Conservation (phyloP, 1,139 yeast species). For the Suhomyces terraborum region DNA sequence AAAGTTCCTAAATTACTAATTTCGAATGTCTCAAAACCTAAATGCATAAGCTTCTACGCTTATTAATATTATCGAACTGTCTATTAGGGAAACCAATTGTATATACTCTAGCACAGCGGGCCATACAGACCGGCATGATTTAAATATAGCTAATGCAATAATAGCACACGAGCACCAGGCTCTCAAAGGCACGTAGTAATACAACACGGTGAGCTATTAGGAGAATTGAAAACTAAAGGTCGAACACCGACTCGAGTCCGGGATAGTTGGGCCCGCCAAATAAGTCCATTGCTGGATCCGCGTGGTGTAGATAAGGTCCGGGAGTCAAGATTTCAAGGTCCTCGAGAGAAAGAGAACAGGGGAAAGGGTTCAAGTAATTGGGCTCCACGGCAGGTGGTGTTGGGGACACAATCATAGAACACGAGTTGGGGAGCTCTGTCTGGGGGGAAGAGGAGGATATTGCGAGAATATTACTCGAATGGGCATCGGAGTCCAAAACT, state of each 20-base stretch:
- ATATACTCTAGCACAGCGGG: slow-evolving; percentile 1
- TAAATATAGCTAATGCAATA: not conserved
- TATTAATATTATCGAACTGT: not conserved
- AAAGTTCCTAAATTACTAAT: too few species aligned
- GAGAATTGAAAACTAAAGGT: slow-evolving; percentile 2
- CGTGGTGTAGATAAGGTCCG: not conserved
- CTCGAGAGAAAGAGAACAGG: not conserved
- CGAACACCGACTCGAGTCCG: not conserved
- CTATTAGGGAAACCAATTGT: not conserved
- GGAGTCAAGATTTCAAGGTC: not conserved
- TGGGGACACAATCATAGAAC: too few species aligned
- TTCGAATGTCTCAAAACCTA: too few species aligned
- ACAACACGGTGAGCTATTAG: slow-evolving; percentile 4
- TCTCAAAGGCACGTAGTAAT: slow-evolving; percentile 1
- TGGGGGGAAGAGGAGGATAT: too few species aligned
- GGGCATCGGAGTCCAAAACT: too few species aligned
- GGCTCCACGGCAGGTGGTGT: not conserved
- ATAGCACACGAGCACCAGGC: slow-evolving; percentile 3
- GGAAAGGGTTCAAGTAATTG: not conserved
- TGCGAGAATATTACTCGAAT: too few species aligned
- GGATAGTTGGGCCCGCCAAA: not conserved
- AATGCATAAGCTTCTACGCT: too few species aligned
- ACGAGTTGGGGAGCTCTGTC: too few species aligned
- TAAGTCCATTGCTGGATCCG: not conserved
- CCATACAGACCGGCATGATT: not conserved